Evolutionary conservation across 2,329 filamentous ascomycete species (phyloP).

Genomic region (Fonsecaea pedrosoi): DNA sequence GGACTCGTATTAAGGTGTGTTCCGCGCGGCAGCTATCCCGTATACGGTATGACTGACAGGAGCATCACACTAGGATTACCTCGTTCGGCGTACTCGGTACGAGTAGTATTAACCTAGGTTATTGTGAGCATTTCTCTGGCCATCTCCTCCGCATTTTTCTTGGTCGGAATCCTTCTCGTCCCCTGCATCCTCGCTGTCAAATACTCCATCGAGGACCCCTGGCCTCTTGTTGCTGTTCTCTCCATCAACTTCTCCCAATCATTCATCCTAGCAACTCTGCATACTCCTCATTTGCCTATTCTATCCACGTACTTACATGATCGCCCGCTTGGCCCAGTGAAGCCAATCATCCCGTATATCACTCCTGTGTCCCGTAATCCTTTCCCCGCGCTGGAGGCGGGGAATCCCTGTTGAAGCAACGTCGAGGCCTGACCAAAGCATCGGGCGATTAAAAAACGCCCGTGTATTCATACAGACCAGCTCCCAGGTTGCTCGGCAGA

Average conservation of each 20-base stretch:
- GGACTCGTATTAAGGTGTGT: conserved; percentile 26
- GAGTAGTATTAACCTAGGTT: too few species aligned
- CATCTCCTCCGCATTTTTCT: conserved; percentile 11
- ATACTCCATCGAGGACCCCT: conserved; percentile 16
- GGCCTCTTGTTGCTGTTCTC: neutral
- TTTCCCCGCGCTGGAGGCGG: conserved; percentile 27
- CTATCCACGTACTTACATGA: conserved; percentile 2
- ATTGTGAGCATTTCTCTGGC: too few species aligned
- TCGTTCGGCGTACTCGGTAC: too few species aligned
- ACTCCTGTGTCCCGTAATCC: conserved; percentile 11
- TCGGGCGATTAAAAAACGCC: conserved; percentile 16
- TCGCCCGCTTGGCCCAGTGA: conserved; percentile 3
- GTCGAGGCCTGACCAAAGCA: conserved; percentile 6
- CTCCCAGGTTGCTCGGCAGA: conserved; percentile 14
- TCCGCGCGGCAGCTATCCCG: conserved; percentile 13
- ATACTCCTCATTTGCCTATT: conserved; percentile 28
- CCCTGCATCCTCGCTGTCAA: conserved; percentile 17
- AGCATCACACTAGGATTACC: neutral
- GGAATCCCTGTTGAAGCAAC: conserved; percentile 27
- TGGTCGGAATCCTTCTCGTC: conserved; percentile 4
- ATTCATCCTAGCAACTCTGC: conserved; percentile 12
- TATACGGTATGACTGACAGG: neutral
- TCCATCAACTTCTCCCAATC: conserved; percentile 8
- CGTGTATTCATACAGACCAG: conserved; percentile 1
- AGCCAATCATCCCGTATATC: conserved; percentile 17